Percentiles rank a stretch among this genome's conserved stretches.
phyloP scores from a whole-genome alignment of 768 basidiomycete genomes.

The Serendipita vermifera region DNA sequence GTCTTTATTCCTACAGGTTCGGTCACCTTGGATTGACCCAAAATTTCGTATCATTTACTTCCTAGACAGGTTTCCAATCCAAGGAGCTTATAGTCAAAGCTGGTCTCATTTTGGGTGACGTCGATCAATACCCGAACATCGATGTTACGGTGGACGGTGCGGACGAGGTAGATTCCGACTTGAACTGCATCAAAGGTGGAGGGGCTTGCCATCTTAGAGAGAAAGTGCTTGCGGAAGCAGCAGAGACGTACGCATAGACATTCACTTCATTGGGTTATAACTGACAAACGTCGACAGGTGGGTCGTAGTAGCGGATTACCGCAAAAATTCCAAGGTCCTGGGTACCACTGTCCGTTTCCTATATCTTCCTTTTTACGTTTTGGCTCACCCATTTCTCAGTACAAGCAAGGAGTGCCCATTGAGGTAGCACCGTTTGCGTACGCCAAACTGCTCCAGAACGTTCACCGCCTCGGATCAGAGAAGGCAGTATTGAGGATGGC shows the following conservation, averaged over 20 bases:
- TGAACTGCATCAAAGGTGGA: constrained; percentile 95
- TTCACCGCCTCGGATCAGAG: constrained; percentile 42
- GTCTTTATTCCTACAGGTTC: constrained; percentile 82
- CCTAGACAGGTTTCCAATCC: constrained; percentile 71
- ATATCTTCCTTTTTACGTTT: neutral
- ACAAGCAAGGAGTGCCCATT: constrained; percentile 78
- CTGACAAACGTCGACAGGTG: constrained; percentile 38
- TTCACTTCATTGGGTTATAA: neutral
- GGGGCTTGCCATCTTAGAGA: constrained; percentile 94
- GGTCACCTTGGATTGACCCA: constrained; percentile 19
- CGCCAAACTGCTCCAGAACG: constrained; percentile 64
- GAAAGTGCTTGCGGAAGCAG: constrained; percentile 96
- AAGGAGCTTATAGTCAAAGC: constrained; percentile 84
- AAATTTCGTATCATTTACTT: neutral
- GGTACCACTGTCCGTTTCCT: constrained; percentile 59
- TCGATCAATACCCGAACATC: constrained; percentile 74
- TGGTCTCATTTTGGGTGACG: constrained; percentile 68
- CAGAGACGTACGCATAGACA: constrained; percentile 43
- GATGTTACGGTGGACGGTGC: constrained; percentile 98
- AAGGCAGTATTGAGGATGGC: constrained; percentile 85
- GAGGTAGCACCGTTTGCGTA: constrained; percentile 97
- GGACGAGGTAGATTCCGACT: constrained; percentile 75
- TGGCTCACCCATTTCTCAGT: constrained; percentile 33
- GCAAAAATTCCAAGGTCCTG: constrained; percentile 76
- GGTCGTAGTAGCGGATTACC: constrained; percentile 85